These are phyloP conservation scores for Cucurbita pepo DNA, from an alignment of 306 rosid species.

Conservation along the genomic window DNA sequence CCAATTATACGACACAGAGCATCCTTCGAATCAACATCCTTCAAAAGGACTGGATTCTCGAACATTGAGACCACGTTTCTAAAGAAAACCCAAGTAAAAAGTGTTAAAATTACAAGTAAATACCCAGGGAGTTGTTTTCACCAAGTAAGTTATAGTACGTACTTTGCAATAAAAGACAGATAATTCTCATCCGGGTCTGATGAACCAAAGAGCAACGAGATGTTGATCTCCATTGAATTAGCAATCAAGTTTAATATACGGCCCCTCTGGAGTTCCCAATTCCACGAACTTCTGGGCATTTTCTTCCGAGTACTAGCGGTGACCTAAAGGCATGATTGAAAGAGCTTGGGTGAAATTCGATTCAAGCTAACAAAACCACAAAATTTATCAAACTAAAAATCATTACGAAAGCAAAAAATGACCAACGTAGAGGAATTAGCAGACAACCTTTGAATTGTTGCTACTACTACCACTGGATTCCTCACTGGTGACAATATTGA, in stretches of 20 bases:
- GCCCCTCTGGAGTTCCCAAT: slow-evolving; percentile 77
- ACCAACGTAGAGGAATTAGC: neutral
- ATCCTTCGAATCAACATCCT: slow-evolving; percentile 59
- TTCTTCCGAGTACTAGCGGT: slow-evolving; percentile 55
- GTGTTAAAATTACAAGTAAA: slow-evolving; percentile 2
- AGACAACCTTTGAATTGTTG: slow-evolving; percentile 32
- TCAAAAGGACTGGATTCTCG: slow-evolving; percentile 48
- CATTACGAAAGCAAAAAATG: neutral
- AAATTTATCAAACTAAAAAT: too few species aligned
- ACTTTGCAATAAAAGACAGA: slow-evolving; percentile 68
- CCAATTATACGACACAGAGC: slow-evolving; percentile 75
- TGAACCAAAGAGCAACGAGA: slow-evolving; percentile 65
- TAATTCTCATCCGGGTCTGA: slow-evolving; percentile 56
- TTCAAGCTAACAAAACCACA: neutral
- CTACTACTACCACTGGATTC: slow-evolving; percentile 24
- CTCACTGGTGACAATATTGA: slow-evolving; percentile 39
- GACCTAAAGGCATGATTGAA: slow-evolving; percentile 25
- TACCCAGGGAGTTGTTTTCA: neutral
- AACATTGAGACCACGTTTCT: slow-evolving; percentile 67
- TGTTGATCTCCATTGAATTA: slow-evolving; percentile 78
- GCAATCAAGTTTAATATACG: slow-evolving; percentile 76
- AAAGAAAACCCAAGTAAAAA: slow-evolving; percentile 11
- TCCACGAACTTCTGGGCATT: slow-evolving; percentile 41
- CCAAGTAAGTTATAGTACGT: slow-evolving; percentile 11
- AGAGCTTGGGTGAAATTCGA: neutral